phyloP scores from a whole-genome alignment of 1,284 basidiomycete genomes.

The Apiotrichum sp. region DNA sequence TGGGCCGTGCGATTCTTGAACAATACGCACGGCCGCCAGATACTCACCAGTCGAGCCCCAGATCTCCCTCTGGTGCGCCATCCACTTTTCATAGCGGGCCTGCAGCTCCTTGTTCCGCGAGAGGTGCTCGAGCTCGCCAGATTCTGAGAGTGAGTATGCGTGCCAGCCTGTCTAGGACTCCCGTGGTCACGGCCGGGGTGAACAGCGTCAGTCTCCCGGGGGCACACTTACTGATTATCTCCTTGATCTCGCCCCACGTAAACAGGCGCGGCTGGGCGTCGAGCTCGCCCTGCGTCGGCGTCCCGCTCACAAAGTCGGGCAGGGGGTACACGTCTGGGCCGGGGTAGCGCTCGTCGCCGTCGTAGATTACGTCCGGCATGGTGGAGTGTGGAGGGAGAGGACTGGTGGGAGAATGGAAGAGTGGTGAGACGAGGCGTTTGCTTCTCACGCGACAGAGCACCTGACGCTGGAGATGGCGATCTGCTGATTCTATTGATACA shows the following conservation, averaged over 20 bases:
- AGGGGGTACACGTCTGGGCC: conserved; percentile 27
- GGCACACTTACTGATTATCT: conserved; percentile 28
- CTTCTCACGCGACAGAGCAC: no score
- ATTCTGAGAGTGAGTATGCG: conserved; percentile 12
- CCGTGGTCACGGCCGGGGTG: no score
- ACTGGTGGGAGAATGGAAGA: neutral
- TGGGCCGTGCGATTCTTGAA: neutral
- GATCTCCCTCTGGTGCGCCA: conserved; percentile 26
- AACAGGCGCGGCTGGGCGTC: conserved; percentile 40
- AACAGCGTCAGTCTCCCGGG: neutral
- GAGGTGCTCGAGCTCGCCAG: conserved; percentile 29
- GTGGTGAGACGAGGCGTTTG: no score
- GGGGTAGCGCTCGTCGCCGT: conserved; percentile 32
- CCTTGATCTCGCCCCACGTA: conserved; percentile 44
- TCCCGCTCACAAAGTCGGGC: conserved; percentile 27
- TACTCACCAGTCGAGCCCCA: conserved; percentile 41
- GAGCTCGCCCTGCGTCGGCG: conserved; percentile 41
- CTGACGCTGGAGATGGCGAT: no score
- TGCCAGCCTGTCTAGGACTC: neutral
- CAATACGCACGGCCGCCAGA: neutral
- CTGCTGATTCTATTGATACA: no score
- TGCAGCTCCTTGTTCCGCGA: conserved; percentile 42
- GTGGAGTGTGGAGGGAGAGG: neutral
- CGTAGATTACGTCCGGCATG: neutral
- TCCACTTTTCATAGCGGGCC: conserved; percentile 41